Conservation (phyloP, 768 basidiomycete species). For the Cubamyces sp. region DNA sequence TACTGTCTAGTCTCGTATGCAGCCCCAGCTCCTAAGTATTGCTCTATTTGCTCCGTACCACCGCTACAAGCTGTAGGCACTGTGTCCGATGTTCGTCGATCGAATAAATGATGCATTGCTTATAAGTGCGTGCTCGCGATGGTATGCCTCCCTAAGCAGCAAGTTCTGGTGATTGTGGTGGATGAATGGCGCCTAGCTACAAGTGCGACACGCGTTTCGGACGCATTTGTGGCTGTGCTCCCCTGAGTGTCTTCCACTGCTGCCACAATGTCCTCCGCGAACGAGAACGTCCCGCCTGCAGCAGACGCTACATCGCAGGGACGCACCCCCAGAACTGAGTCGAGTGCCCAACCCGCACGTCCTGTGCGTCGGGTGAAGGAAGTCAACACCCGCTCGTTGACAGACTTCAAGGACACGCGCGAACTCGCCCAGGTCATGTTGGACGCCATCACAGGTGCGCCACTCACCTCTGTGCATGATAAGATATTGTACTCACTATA, state of each 20-base stretch:
- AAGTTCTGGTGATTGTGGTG: too few species aligned
- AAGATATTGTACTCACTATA: not conserved
- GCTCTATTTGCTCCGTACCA: slow-evolving; percentile 6
- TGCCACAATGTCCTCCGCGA: not conserved
- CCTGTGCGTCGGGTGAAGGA: not conserved
- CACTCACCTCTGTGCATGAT: not conserved
- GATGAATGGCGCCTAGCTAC: too few species aligned
- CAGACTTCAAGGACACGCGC: not conserved
- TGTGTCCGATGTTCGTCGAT: slow-evolving; percentile 27
- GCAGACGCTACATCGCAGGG: not conserved
- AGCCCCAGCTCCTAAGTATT: slow-evolving; percentile 14
- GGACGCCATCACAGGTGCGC: not conserved
- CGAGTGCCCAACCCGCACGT: too few species aligned
- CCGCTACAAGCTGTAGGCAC: slow-evolving; percentile 2
- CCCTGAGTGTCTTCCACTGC: not conserved
- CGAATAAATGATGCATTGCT: slow-evolving; percentile 29
- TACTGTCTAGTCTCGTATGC: slow-evolving; percentile 31
- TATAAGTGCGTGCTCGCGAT: not conserved
- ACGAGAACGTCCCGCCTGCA: not conserved
- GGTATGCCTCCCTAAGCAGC: too few species aligned
- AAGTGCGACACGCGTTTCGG: too few species aligned
- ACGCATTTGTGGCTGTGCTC: not conserved
- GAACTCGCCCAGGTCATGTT: not conserved
- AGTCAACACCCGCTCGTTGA: not conserved
- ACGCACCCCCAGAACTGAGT: not conserved